Conservation (phyloP, 192 early-diverging fungal species). For the Coemansia biformis region DNA sequence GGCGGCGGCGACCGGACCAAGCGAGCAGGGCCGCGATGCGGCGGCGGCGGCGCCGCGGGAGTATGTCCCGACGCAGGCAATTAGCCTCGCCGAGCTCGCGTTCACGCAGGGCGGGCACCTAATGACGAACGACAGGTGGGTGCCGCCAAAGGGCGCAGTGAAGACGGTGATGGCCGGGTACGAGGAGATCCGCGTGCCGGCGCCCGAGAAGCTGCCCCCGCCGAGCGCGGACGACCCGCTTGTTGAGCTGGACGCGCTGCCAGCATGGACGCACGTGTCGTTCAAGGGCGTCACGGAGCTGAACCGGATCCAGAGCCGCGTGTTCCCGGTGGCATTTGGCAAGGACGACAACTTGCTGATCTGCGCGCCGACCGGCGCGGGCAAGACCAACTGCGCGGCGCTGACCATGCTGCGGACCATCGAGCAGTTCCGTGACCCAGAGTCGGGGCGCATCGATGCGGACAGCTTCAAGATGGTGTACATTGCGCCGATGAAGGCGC, state of each 20-base stretch:
- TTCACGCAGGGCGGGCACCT: conserved; percentile 93
- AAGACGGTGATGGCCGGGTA: conserved; percentile 84
- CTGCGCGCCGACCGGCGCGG: conserved; percentile 98
- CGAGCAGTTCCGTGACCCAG: conserved; percentile 68
- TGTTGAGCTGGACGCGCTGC: conserved; percentile 62
- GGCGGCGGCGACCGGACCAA: not conserved
- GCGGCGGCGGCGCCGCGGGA: conserved; percentile 11
- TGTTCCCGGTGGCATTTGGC: conserved; percentile 82
- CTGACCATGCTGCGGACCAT: conserved; percentile 89
- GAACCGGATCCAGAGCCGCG: conserved; percentile 86
- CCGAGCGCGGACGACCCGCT: conserved; percentile 59
- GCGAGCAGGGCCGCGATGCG: conserved; percentile 4
- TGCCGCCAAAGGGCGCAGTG: conserved; percentile 87
- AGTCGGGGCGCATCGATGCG: conserved; percentile 65
- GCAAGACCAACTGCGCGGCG: conserved; percentile 98
- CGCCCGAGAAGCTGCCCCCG: conserved; percentile 63
- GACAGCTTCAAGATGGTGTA: conserved; percentile 97
- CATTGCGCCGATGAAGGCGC: conserved; percentile 98
- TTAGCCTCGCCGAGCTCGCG: conserved; percentile 78
- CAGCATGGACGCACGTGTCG: conserved; percentile 74
- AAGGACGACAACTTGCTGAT: conserved; percentile 91
- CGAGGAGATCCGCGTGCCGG: conserved; percentile 93
- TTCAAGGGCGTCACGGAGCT: conserved; percentile 65
- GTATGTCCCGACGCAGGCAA: conserved; percentile 13
- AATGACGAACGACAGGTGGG: conserved; percentile 96